Base-by-base conservation (phyloP, 2,329 filamentous ascomycete genomes). In the Tolypocladium ophioglossoides region DNA sequence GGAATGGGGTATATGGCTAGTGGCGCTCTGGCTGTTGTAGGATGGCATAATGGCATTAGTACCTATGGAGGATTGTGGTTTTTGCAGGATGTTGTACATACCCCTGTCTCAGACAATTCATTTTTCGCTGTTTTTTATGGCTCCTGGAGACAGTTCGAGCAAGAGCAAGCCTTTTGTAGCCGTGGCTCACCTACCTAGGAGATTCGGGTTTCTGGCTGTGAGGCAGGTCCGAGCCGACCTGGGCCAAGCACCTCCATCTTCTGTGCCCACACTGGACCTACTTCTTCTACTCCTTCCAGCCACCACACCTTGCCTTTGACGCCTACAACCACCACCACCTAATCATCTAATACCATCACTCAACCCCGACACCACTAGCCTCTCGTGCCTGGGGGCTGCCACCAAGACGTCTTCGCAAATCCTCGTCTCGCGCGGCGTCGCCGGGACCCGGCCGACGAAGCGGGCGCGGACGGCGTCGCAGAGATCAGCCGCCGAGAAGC, bases 381-480 rank as follows among this genome's bases (percentile, higher is more conserved):
- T 35, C 18, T 9, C 38, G 24, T 22, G 40, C 30, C 38, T n/a
- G 54, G 57, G 41, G 56, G 58, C 48, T 54, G 39, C 37, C 54
- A 51, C 18, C 59, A 63, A 54, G 24, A 66, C 65, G 61, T 63
- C 62, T 49, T 67, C 55, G 10, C 60, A 66, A 61, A 64, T 64
- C 37, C 55, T 64, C 22, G 57, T 66, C 52, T 67, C 59, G 47
- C 56, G 62, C 53, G 62, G 64, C 53, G 61, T 63, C 44, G 61
- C 61, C 38, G 56, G 54, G 27, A 48, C 58, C 49, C 59, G 58
- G 44, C 56, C 56, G 34, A 52, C 54, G 11, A 58, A 52, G 35
- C 12, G 40, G 44, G 54, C 57, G 48, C 50, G 51, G 30, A 52
- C 37, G 12, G 41, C 50, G 40, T 54, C 52, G 51, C 58, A 53